phyloP scores from a whole-genome alignment of 495 filamentous ascomycete genomes.

The Aspergillus carlsbadensis region DNA sequence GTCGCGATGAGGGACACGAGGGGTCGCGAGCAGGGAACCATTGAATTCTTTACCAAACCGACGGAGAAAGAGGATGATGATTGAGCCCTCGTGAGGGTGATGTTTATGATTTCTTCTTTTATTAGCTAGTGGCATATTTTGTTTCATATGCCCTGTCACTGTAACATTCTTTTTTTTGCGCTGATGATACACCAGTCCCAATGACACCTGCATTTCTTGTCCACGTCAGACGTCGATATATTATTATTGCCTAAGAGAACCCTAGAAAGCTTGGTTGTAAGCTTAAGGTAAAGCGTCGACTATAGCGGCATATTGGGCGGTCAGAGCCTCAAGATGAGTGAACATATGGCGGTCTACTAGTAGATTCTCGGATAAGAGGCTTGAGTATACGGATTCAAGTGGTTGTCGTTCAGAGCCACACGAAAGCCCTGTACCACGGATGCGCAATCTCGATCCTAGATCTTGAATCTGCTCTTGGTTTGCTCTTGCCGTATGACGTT shows the following conservation, averaged over 20 bases:
- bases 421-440: not conserved
- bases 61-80: slow-evolving; percentile 30
- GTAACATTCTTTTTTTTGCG: not conserved
- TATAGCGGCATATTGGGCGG: no score
- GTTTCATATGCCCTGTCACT: not conserved
- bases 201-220: not conserved
- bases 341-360: no score
- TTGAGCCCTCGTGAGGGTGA: not conserved
- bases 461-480: no score
- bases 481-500: slow-evolving; percentile 1
- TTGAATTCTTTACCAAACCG: slow-evolving; percentile 47
- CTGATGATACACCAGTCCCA: not conserved
- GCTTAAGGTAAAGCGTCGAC: no score
- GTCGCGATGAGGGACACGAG: slow-evolving; percentile 56
- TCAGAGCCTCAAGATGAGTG: no score
- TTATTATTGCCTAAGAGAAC: no score
- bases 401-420: no score
- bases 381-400: no score
- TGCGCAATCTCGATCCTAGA: not conserved
- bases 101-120: slow-evolving; percentile 6
- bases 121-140: not conserved
- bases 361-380: no score
- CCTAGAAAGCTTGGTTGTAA: no score
- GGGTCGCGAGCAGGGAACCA: slow-evolving; percentile 43
- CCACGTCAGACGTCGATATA: no score